Conservation (phyloP, 371 early-diverging fungal genomes). For the Lichtheimia hyalospora region DNA sequence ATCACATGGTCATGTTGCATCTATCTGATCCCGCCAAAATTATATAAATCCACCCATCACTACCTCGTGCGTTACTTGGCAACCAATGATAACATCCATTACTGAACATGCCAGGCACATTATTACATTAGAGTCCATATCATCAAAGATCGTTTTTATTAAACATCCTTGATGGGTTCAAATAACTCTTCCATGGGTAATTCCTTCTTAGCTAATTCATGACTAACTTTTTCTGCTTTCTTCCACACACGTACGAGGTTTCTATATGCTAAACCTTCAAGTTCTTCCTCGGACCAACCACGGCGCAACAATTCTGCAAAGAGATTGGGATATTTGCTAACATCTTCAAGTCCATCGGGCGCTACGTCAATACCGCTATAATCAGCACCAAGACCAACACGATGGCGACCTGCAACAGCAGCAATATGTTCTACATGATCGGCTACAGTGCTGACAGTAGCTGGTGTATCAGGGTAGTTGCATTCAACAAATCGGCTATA, state of each 20-base stretch:
- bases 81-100: no score
- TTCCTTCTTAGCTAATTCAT: slow-evolving; percentile 22
- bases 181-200: slow-evolving; percentile 30
- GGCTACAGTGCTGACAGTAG: slow-evolving; percentile 54
- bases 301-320: slow-evolving; percentile 61
- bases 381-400: slow-evolving; percentile 69
- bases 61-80: no score
- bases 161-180: slow-evolving; percentile 2
- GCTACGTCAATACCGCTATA: slow-evolving; percentile 61
- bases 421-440: slow-evolving; percentile 64
- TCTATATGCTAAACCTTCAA: slow-evolving; percentile 55
- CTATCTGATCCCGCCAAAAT: no score
- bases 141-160: neutral
- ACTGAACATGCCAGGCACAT: no score
- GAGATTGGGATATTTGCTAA: slow-evolving; percentile 62
- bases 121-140: no score
- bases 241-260: slow-evolving; percentile 55
- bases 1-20: no score
- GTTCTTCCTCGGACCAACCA: slow-evolving; percentile 57
- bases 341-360: slow-evolving; percentile 64
- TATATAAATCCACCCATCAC: no score
- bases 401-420: slow-evolving; percentile 50
- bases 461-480: slow-evolving; percentile 27
- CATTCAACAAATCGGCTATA: slow-evolving; percentile 54
- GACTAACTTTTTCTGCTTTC: slow-evolving; percentile 46